Conservation (phyloP, 2,329 filamentous ascomycete species). For the Arthrobotrys iridis region DNA sequence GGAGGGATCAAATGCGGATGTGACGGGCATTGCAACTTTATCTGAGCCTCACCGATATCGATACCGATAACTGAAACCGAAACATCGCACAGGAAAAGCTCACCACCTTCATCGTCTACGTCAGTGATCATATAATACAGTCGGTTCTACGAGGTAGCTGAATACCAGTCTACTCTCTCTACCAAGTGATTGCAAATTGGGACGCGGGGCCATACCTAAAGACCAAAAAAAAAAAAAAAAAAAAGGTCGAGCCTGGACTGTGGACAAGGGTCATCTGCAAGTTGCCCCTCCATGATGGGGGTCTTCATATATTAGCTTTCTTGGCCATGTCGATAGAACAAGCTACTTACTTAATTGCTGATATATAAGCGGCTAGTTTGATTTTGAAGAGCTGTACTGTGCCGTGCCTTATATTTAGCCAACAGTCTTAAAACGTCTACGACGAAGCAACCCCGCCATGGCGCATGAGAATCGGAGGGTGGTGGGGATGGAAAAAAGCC, state of each 20-base stretch:
- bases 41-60: not conserved
- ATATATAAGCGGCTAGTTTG: too few species aligned
- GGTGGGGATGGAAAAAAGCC: not conserved
- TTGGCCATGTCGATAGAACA: too few species aligned
- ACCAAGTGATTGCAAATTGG: too few species aligned
- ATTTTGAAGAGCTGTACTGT: not conserved
- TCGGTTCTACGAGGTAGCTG: too few species aligned
- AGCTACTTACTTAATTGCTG: too few species aligned
- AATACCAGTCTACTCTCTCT: too few species aligned
- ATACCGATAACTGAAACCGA: too few species aligned
- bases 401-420: not conserved
- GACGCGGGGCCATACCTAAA: slow-evolving; percentile 27
- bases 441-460: slow-evolving; percentile 21
- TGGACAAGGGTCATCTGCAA: slow-evolving; percentile 45
- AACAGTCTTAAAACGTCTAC: not conserved
- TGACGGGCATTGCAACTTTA: not conserved
- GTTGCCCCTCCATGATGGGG: slow-evolving; percentile 55
- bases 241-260: too few species aligned
- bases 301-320: too few species aligned
- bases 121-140: too few species aligned
- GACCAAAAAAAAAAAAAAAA: not conserved
- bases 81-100: too few species aligned
- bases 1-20: not conserved
- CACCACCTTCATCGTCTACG: too few species aligned
- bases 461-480: not conserved